Conservation (phyloP, 192 early-diverging fungal species). For the Geranomyces variabilis region DNA sequence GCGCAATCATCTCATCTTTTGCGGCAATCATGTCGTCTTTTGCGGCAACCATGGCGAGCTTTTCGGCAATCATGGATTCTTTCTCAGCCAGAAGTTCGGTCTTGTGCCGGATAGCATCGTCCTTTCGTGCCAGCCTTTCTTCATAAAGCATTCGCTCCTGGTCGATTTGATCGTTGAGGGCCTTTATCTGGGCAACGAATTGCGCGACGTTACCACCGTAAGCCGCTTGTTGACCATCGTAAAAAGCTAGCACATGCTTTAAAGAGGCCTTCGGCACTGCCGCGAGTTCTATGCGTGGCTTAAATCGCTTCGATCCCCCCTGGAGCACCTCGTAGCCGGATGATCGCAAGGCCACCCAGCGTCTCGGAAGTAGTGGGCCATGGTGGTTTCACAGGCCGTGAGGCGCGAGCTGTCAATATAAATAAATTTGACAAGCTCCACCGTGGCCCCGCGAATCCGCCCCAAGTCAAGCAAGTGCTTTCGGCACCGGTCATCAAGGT, state of each 20-base stretch:
- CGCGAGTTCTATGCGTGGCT: background rate
- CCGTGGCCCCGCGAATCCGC: background rate
- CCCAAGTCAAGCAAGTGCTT: background rate
- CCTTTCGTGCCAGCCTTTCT: too few relatives aligned
- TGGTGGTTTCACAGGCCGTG: background rate
- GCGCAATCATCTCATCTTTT: too few relatives aligned
- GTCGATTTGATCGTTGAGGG: background rate
- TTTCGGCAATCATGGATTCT: too few relatives aligned
- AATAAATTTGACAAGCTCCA: conserved; percentile 5
- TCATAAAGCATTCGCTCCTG: too few relatives aligned
- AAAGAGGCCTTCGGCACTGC: background rate
- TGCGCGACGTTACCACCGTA: background rate
- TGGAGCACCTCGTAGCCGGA: background rate
- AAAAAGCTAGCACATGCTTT: background rate
- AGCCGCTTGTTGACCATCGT: background rate
- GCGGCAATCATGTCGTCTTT: too few relatives aligned
- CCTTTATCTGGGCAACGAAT: background rate
- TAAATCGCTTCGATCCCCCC: background rate
- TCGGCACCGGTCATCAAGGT: background rate
- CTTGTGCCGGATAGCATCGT: too few relatives aligned
- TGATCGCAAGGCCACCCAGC: background rate
- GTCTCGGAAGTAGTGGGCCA: background rate
- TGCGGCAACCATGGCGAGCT: too few relatives aligned
- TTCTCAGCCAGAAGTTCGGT: too few relatives aligned
- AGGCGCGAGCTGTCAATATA: background rate